Base-by-base conservation (phyloP, 2,329 filamentous ascomycete species). In the Penicillium sp. region DNA sequence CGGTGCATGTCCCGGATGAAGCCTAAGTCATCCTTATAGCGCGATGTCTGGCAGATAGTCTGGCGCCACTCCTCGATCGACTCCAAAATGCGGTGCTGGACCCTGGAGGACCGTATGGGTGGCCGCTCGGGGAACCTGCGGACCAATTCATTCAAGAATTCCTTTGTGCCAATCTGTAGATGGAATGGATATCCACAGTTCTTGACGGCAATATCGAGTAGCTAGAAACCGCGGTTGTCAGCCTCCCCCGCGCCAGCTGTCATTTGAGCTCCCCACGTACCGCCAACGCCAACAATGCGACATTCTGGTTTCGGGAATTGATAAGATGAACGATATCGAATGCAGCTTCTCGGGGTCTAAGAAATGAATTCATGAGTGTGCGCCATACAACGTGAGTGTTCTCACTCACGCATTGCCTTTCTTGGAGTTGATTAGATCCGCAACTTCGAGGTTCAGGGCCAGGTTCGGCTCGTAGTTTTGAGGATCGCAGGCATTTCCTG, bases 101-200 rank as follows among this genome's bases (percentile, higher is more conserved):
- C 93, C 61, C 93, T 85, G 43, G 90, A 91, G 43, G 91, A 82
- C 60, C 94, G 89, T 60, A 94, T 83, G 1, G 93, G 92, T 45
- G 94, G 94, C 25, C 93, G 85, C 78, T 99, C 94, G 48, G 94
- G 94, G 70, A 99, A 99, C 65, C 94, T 86, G 66, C 94, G 88
- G 61, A 99, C 94, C 59, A 99, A 87, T 80, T 99, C 94, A 78
- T 99, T 99, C 68, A 99, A 86, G 69, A 99, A 99, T 71, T 99
- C 94, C 76, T 99, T 99, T 66, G 94, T 97, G 76, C 90, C 93
- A 73, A 99, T 97, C 77, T 99, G 94, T 58, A 99, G 86, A 73
- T 99, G 94, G 77, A 99, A 99, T 1, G 94, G 93, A 74, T 99
- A 99, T 68, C 94, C 94, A 83, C 94, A 99, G 79, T 99, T 99